A percentile compares a stretch with the other conserved stretches of the same genome.
Evolutionary conservation across 2,329 filamentous ascomycete genomes (phyloP).

Genomic region (Aspergillus puulaauensis): DNA sequence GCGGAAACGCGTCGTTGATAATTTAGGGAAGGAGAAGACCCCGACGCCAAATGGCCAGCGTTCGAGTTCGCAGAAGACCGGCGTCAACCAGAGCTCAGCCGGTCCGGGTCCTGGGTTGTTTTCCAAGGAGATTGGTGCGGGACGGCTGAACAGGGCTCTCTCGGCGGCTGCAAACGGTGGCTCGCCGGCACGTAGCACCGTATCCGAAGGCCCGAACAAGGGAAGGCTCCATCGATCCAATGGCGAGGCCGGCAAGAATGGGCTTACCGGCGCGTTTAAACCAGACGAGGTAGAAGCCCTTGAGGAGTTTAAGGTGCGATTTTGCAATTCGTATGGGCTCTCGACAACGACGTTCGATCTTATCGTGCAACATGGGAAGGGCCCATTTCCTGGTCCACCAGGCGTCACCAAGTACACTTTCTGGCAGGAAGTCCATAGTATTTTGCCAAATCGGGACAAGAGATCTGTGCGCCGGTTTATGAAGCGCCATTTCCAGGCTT

Average conservation of each 20-base stretch:
- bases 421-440: constrained; percentile 34
- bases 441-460: constrained; percentile 37
- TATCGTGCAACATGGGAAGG: constrained; percentile 34
- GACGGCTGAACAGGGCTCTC: not conserved
- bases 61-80: not conserved
- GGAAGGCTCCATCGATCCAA: constrained; percentile 8
- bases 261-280: constrained; percentile 30
- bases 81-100: not conserved
- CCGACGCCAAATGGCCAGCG: constrained; percentile 4
- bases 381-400: constrained; percentile 23
- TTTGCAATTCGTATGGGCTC: constrained; percentile 32
- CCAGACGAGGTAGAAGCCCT: constrained; percentile 30
- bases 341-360: constrained; percentile 26
- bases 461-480: constrained; percentile 44
- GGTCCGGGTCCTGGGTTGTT: not conserved
- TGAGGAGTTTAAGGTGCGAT: constrained; percentile 33
- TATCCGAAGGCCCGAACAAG: not conserved
- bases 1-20: constrained; percentile 26
- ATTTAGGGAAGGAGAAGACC: constrained; percentile 13
- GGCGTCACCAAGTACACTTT: constrained; percentile 34
- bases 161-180: not conserved
- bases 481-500: constrained; percentile 43
- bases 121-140: not conserved
- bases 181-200: not conserved
- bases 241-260: constrained; percentile 17